Evolutionary conservation across 2,329 filamentous ascomycete genomes (phyloP).

Genomic region (Xylaria sp.): DNA sequence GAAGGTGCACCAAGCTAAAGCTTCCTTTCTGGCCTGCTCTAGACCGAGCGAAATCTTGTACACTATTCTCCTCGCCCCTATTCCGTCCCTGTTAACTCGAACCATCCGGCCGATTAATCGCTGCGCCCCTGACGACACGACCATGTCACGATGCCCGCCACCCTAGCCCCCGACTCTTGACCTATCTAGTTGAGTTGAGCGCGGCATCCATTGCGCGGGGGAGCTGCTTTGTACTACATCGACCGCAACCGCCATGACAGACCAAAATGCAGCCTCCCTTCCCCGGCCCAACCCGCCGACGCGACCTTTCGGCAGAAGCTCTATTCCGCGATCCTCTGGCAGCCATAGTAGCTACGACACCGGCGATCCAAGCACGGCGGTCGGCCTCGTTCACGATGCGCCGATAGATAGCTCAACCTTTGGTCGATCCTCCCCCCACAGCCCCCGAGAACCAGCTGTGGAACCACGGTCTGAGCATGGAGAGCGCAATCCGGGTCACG

Average conservation of each 20-base stretch:
- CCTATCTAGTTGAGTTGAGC: neutral
- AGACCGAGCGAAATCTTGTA: neutral
- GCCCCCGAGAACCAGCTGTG: constrained; percentile 23
- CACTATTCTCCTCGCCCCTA: neutral
- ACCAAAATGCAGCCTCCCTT: constrained; percentile 39
- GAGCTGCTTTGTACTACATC: constrained; percentile 1
- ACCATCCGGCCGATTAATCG: neutral
- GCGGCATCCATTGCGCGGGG: neutral
- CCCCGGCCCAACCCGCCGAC: constrained; percentile 30
- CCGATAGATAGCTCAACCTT: constrained; percentile 27
- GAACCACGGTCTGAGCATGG: constrained; percentile 25
- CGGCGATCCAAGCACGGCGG: constrained; percentile 51
- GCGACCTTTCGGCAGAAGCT: constrained; percentile 32
- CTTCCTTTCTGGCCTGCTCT: neutral
- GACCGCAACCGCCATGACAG: constrained; percentile 40
- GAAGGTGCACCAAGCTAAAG: neutral
- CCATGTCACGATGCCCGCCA: constrained; percentile 11
- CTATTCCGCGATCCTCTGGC: constrained; percentile 40
- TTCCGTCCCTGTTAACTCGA: neutral
- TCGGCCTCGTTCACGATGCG: constrained; percentile 36
- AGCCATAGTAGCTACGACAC: constrained; percentile 50
- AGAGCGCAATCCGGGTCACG: constrained; percentile 28
- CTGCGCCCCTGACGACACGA: too few relatives aligned
- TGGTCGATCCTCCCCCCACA: constrained; percentile 28
- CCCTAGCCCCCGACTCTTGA: neutral